Base-by-base conservation (phyloP, 2,329 filamentous ascomycete species). In the Aspergillus oerlinghausenensis region DNA sequence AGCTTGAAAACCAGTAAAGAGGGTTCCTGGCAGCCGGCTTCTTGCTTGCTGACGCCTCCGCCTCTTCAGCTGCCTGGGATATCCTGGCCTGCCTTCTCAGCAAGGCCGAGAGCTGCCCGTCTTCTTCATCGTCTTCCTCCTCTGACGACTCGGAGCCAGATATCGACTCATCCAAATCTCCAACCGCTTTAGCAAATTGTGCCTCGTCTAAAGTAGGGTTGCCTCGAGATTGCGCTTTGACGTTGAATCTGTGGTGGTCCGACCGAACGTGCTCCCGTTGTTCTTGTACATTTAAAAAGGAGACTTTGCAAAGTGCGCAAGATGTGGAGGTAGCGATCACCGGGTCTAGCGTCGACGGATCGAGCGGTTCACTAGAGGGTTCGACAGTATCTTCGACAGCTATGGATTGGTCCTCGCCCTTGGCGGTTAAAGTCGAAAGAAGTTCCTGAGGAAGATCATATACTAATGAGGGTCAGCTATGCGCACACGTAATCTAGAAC, bases 221-320 rank as follows among this genome's bases (percentile, higher is more conserved):
- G 0, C 90, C 90, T 49, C 90, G 86, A 55, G 96, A 77, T 77
- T 90, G 96, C 70, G 93, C 89, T 75, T 96, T 97, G 59, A 97
- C 77, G 71, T 99, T 99, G 77, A 97, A 99, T 62, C 88, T 84
- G 73, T 99, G 94, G 50, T 95, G 81, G 68, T 99, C 94, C 9
- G 93, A 96, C 66, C 90, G 89, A 56, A 90, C 86, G 74, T 99
- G 94, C 57, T 85, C 83, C 59, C 90, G 84, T 70, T 97, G 93
- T 60, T 97, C 93, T 59, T 86, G 81, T 7, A 96, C 81, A 9
- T 82, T 87, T 32, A 80, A 69, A 66, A 95, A 96, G 4, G 82
- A 79, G 40, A 92, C 80, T 42, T 82, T 80, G 75, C 94, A 99
- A 4, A 97, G 80, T 1, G 87, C 85, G 72, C 94, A 99, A 14